Evolutionary conservation across 257 asterid genomes (phyloP), one percentile per base, ranked within the genome.

Genomic region (Lycium ferocissimum): DNA sequence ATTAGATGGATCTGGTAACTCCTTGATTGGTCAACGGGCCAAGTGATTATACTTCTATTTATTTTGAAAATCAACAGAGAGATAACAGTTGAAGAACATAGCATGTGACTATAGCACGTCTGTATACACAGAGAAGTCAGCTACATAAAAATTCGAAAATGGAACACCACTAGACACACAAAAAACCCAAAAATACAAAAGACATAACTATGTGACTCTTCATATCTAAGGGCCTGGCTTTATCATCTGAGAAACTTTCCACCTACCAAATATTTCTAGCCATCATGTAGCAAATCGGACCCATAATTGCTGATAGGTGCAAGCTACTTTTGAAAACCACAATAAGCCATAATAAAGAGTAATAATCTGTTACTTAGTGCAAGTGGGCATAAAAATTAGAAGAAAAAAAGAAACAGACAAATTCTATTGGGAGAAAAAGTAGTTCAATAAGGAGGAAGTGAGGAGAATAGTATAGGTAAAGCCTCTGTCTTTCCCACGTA

Each of bases 61-160:
- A 9, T 18, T 71, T 83, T 85, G 17, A 88, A 87, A 84, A 88
- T 88, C 65, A 65, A 70, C 57, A 85, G 3, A 49, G n/a, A 82
- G 58, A 65, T 45, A 73, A 73, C 37, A 72, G 57, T 73, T 73
- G 43, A 73, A 87, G 81, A 83, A 91, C 91, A 91, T 83, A 87
- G 82, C 94, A 91, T 91, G 93, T 90, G 92, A 92, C 40, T 67
- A 56, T 53, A 84, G 87, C 86, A 87, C 71, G 84, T 85, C 83
- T 86, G 75, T 72, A 85, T 85, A 85, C 83, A 58, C 11, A 73
- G 84, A 82, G 80, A 86, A 88, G 95, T 90, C 93, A 90, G 90
- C 91, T 84, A 67, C 51, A 80, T 80, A 86, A 85, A 69, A 14
- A 67, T 47, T 11, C 6, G 5, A 17, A 71, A 18, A 40, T 17